phyloP scores from a whole-genome alignment of 768 basidiomycete genomes.

The Agrocybe pediades region DNA sequence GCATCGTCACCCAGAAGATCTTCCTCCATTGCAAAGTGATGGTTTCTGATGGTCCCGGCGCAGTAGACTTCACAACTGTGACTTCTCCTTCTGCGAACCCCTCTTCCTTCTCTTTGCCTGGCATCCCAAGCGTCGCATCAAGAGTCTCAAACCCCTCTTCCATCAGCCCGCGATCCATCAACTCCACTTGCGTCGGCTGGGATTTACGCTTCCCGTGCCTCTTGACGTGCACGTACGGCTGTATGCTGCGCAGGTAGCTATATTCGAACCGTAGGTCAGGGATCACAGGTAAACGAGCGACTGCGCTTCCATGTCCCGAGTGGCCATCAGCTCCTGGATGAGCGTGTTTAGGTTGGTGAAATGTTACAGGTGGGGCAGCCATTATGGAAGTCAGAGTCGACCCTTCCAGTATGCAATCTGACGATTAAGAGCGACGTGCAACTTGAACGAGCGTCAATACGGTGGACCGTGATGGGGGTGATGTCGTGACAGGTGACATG shows the following conservation, averaged over 20 bases:
- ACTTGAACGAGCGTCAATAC: no score
- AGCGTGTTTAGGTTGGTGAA: slow-evolving; percentile 25
- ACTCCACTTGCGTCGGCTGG: slow-evolving; percentile 9
- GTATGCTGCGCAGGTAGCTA: slow-evolving; percentile 65
- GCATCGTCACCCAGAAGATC: slow-evolving; percentile 61
- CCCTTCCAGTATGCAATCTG: no score
- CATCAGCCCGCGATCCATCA: slow-evolving; percentile 17
- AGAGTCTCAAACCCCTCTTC: slow-evolving; percentile 33
- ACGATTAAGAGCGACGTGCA: no score
- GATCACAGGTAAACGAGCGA: slow-evolving; percentile 49
- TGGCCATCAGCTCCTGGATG: slow-evolving; percentile 12
- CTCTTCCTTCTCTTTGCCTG: slow-evolving; percentile 21
- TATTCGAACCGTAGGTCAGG: slow-evolving; percentile 80
- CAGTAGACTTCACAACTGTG: neutral
- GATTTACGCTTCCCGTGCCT: slow-evolving; percentile 3
- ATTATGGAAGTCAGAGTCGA: slow-evolving; percentile 2
- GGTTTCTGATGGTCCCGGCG: slow-evolving; percentile 28
- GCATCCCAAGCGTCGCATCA: slow-evolving; percentile 17
- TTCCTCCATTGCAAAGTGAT: slow-evolving; percentile 56
- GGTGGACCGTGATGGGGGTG: no score
- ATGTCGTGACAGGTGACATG: no score
- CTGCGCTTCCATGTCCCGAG: slow-evolving; percentile 21
- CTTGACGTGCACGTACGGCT: slow-evolving; percentile 48
- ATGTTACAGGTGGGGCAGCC: slow-evolving; percentile 14
- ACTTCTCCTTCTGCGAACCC: slow-evolving; percentile 4